phyloP scores from a whole-genome alignment of 1,284 basidiomycete genomes.

The Cryptococcus neoformans region DNA sequence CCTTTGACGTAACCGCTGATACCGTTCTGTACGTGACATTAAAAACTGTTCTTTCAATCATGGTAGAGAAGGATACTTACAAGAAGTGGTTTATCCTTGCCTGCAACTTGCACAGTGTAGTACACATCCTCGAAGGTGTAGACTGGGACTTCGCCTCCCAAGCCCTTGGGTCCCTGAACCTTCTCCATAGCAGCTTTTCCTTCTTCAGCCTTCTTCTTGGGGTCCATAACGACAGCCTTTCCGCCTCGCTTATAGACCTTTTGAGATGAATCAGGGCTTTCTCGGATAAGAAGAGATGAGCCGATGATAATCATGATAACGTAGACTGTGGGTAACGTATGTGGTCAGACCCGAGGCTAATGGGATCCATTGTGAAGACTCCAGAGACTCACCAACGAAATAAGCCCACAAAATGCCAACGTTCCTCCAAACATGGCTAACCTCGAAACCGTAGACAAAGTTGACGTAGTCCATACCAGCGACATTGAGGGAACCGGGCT shows the following conservation, averaged over 20 bases:
- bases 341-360: slow-evolving; percentile 42
- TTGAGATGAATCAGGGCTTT: slow-evolving; percentile 55
- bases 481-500: slow-evolving; percentile 36
- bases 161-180: not conserved
- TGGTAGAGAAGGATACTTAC: not conserved
- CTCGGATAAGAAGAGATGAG: slow-evolving; percentile 25
- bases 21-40: slow-evolving; percentile 53
- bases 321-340: not conserved
- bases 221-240: not conserved
- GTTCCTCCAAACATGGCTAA: slow-evolving; percentile 46
- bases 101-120: slow-evolving; percentile 14
- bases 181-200: not conserved
- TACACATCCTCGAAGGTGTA: not conserved
- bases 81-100: slow-evolving; percentile 48
- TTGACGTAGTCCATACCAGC: slow-evolving; percentile 48
- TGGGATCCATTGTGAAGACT: slow-evolving; percentile 35
- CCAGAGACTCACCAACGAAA: slow-evolving; percentile 63
- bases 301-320: not conserved
- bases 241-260: not conserved
- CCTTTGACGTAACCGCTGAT: slow-evolving; percentile 59
- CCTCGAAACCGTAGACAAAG: slow-evolving; percentile 41
- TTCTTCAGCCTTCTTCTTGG: not conserved
- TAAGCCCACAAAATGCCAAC: slow-evolving; percentile 54
- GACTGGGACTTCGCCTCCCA: not conserved
- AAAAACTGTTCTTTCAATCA: slow-evolving; percentile 40